These are phyloP conservation scores for Tuber magnatum DNA, from an alignment of 495 filamentous ascomycete species.

Conservation along the genomic window DNA sequence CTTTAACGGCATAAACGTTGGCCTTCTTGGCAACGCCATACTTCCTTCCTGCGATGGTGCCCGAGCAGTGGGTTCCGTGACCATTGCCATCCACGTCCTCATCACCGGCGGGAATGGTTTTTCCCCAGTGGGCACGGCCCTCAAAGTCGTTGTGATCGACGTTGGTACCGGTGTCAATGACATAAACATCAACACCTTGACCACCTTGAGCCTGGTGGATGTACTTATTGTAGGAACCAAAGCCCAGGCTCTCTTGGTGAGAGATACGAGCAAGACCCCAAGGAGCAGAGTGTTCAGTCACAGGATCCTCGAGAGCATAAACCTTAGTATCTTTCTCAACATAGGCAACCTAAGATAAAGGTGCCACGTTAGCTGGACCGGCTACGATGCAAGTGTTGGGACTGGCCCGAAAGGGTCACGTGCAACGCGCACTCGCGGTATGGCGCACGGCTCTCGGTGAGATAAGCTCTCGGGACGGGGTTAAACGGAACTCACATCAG, in stretches of 20 bases:
- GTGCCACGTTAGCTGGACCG: slow-evolving; percentile 23
- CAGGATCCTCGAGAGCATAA: slow-evolving; percentile 58
- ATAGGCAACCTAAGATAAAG: slow-evolving; percentile 69
- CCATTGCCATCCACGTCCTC: slow-evolving; percentile 92
- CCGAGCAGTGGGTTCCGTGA: slow-evolving; percentile 98
- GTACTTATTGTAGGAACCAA: slow-evolving; percentile 96
- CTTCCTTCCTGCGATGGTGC: slow-evolving; percentile 94
- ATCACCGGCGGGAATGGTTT: slow-evolving; percentile 82
- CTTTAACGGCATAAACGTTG: slow-evolving; percentile 92
- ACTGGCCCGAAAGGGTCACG: slow-evolving; percentile 16
- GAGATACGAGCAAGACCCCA: slow-evolving; percentile 99
- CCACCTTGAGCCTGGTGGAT: slow-evolving; percentile 83
- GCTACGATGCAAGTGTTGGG: slow-evolving; percentile 7
- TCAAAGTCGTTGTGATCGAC: slow-evolving; percentile 91
- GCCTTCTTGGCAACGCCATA: slow-evolving; percentile 99
- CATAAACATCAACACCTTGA: slow-evolving; percentile 97
- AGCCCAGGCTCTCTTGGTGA: slow-evolving; percentile 75
- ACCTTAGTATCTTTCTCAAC: slow-evolving; percentile 92
- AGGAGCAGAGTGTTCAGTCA: slow-evolving; percentile 80
- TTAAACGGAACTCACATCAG: slow-evolving; percentile 67
- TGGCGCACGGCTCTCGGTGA: slow-evolving; percentile 16
- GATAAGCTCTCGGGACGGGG: slow-evolving; percentile 21
- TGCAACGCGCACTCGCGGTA: slow-evolving; percentile 15
- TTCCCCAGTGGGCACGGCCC: slow-evolving; percentile 90
- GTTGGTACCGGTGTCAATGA: slow-evolving; percentile 98